phyloP scores from a whole-genome alignment of 192 early-diverging fungal genomes.

The Coemansia sp. region DNA sequence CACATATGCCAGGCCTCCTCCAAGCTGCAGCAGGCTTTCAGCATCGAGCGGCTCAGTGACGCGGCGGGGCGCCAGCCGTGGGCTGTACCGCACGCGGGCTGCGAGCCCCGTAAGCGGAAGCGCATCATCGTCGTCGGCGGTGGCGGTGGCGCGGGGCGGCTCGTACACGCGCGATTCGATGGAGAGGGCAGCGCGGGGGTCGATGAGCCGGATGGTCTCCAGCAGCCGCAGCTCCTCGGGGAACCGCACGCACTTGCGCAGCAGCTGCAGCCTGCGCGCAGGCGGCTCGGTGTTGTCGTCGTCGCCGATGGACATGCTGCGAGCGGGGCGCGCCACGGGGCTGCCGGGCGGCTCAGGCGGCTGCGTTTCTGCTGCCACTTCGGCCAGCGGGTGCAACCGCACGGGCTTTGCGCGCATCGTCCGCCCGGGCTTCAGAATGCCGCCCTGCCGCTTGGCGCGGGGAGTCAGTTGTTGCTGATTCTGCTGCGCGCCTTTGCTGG shows the following conservation, averaged over 20 bases:
- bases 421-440: constrained; percentile 45
- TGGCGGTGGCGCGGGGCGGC: background rate
- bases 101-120: constrained; percentile 14
- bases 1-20: too few relatives aligned
- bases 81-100: constrained; percentile 22
- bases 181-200: constrained; percentile 29
- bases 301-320: background rate
- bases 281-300: background rate
- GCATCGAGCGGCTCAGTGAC: too few relatives aligned
- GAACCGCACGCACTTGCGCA: constrained; percentile 42
- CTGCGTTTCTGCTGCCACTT: background rate
- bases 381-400: constrained; percentile 8
- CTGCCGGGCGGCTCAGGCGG: background rate
- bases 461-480: constrained; percentile 48
- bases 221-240: constrained; percentile 41
- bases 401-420: constrained; percentile 18
- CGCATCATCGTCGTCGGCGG: constrained; percentile 1
- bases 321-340: background rate
- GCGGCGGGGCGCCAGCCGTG: constrained; percentile 20
- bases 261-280: constrained; percentile 7
- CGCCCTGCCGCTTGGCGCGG: constrained; percentile 32
- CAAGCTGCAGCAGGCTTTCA: background rate
- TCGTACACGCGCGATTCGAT: constrained; percentile 19
- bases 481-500: too few relatives aligned
- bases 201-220: constrained; percentile 39